These are phyloP conservation scores for Mycena chlorophos DNA, from an alignment of 768 basidiomycete genomes.

Conservation along the genomic window DNA sequence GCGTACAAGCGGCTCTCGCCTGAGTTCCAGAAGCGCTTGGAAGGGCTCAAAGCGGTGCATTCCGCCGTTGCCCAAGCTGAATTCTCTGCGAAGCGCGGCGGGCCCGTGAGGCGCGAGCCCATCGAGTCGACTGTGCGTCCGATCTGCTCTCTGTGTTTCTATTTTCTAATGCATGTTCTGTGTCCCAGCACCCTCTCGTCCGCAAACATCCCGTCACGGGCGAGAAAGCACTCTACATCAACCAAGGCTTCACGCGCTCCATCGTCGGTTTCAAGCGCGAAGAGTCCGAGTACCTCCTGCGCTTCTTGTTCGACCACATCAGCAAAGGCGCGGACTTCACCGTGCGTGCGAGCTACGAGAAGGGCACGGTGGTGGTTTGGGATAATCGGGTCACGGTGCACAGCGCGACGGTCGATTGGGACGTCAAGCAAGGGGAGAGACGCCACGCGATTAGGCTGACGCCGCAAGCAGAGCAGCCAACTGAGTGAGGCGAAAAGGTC, in stretches of 20 bases:
- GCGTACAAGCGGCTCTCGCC: slow-evolving; percentile 60
- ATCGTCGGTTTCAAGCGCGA: slow-evolving; percentile 58
- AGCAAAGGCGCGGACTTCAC: slow-evolving; percentile 52
- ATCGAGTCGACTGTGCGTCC: slow-evolving; percentile 43
- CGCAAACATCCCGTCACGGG: slow-evolving; percentile 62
- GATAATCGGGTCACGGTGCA: slow-evolving; percentile 45
- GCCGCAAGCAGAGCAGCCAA: slow-evolving; percentile 46
- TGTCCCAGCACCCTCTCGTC: slow-evolving; percentile 50
- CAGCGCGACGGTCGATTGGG: slow-evolving; percentile 36
- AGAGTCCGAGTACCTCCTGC: slow-evolving; percentile 55
- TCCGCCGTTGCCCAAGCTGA: slow-evolving; percentile 54
- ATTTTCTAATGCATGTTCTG: background rate
- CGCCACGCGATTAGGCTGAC: slow-evolving; percentile 45
- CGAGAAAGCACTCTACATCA: slow-evolving; percentile 62
- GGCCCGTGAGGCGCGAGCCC: slow-evolving; percentile 52
- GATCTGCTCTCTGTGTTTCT: background rate
- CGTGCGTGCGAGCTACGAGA: slow-evolving; percentile 48
- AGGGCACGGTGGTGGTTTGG: slow-evolving; percentile 60
- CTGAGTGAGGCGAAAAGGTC: too few species aligned
- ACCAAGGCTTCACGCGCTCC: slow-evolving; percentile 52
- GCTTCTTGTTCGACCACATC: slow-evolving; percentile 56
- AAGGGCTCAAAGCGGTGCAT: slow-evolving; percentile 58
- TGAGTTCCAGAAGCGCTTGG: slow-evolving; percentile 56
- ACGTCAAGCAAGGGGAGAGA: slow-evolving; percentile 33
- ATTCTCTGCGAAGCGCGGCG: slow-evolving; percentile 41